Percentiles rank a stretch among this genome's conserved stretches.
phyloP scores from a whole-genome alignment of 768 basidiomycete genomes.

The Kwoniella dendrophila region DNA sequence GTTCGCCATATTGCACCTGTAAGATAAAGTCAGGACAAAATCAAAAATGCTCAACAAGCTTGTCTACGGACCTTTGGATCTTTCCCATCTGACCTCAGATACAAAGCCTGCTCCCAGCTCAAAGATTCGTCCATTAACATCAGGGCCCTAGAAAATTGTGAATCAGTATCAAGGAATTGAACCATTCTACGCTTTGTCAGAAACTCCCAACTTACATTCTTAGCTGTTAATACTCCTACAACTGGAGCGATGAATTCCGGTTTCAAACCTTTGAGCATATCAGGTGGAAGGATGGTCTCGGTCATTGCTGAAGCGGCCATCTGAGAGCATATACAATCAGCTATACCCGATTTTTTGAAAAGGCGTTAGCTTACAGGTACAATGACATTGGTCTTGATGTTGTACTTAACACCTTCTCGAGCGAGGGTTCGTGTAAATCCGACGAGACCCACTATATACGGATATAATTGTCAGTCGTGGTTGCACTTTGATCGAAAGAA shows the following conservation, averaged over 20 bases:
- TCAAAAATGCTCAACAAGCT: background rate
- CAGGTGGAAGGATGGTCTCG: conserved; percentile 89
- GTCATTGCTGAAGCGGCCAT: conserved; percentile 97
- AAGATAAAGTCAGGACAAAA: background rate
- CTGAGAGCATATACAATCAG: conserved; percentile 56
- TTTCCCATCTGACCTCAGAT: conserved; percentile 90
- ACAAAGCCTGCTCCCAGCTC: conserved; percentile 92
- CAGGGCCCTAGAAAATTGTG: conserved; percentile 45
- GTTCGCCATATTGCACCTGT: conserved; percentile 74
- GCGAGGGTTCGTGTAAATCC: conserved; percentile 92
- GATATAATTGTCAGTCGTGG: conserved; percentile 3
- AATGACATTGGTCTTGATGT: conserved; percentile 81
- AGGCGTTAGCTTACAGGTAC: conserved; percentile 71
- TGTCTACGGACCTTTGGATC: conserved; percentile 68
- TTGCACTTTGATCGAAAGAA: background rate
- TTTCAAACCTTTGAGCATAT: conserved; percentile 85
- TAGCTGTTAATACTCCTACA: conserved; percentile 82
- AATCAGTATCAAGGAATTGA: background rate
- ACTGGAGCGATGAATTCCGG: conserved; percentile 92
- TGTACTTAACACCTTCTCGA: conserved; percentile 86
- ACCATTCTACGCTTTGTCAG: background rate
- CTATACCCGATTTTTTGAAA: background rate
- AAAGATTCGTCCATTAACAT: conserved; percentile 63
- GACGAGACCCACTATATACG: conserved; percentile 70
- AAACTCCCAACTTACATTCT: conserved; percentile 61